phyloP scores from a whole-genome alignment of 257 asterid genomes.

The Solanum virginianum region DNA sequence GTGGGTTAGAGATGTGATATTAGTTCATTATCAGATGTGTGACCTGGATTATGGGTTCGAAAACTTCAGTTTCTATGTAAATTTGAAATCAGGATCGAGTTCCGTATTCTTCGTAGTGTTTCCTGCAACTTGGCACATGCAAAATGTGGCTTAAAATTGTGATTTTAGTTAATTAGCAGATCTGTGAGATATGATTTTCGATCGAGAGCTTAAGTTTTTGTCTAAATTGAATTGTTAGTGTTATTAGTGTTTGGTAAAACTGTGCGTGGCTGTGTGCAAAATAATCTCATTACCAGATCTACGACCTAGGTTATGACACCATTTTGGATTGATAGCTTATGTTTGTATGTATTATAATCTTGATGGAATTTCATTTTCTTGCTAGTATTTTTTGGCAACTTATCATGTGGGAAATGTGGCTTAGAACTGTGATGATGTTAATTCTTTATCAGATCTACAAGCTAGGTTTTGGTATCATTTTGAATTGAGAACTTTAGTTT shows the following conservation, averaged over 20 bases:
- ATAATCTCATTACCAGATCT: background rate
- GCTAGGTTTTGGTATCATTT: background rate
- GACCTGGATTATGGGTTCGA: background rate
- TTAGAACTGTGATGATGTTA: background rate
- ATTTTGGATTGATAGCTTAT: background rate
- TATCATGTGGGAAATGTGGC: background rate
- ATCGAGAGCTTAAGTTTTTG: background rate
- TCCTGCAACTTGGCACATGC: background rate
- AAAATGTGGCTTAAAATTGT: background rate
- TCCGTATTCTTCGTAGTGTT: background rate
- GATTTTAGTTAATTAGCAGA: background rate
- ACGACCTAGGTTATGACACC: background rate
- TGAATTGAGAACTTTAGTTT: background rate
- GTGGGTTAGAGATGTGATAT: background rate
- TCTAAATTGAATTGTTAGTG: background rate
- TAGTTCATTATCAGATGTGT: background rate
- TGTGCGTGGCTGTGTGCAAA: background rate
- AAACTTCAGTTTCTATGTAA: background rate
- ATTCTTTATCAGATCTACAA: background rate
- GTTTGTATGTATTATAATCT: background rate
- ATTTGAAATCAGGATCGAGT: background rate
- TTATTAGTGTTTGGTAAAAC: background rate
- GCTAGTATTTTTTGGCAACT: background rate
- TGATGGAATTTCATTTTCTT: background rate
- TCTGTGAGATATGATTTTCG: background rate